phyloP scores from a whole-genome alignment of 163 green algal genomes.

The Prototheca wickerhamii region DNA sequence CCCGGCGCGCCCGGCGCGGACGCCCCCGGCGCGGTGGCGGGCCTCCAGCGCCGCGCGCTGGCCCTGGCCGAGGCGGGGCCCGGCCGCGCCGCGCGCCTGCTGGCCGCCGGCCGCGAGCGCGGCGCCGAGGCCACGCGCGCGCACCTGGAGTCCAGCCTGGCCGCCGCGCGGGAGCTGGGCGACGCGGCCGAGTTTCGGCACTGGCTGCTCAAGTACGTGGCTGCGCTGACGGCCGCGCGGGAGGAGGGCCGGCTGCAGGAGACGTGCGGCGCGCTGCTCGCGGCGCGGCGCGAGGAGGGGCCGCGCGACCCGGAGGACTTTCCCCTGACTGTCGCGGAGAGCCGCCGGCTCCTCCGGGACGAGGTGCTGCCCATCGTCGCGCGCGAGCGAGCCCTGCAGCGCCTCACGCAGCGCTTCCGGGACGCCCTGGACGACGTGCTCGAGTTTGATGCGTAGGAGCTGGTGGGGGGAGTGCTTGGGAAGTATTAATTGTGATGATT shows the following conservation, averaged over 20 bases:
- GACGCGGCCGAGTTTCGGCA: conserved; percentile 48
- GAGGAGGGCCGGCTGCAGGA: conserved; percentile 43
- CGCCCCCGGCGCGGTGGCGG: conserved; percentile 23
- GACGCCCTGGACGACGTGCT: conserved; percentile 15
- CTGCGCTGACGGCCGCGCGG: conserved; percentile 31
- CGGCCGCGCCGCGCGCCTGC: conserved; percentile 1
- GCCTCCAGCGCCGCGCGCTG: conserved; percentile 13
- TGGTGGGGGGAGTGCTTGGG: no score
- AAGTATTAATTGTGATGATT: no score
- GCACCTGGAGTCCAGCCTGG: conserved; percentile 56
- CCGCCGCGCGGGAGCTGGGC: conserved; percentile 42
- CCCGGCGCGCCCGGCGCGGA: not conserved
- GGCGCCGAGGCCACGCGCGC: conserved; percentile 18
- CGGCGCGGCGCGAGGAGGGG: conserved; percentile 21
- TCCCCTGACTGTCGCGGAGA: conserved; percentile 46
- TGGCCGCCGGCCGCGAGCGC: not conserved
- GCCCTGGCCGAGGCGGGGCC: conserved; percentile 4
- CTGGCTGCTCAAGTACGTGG: conserved; percentile 59
- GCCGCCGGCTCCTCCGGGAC: conserved; percentile 45
- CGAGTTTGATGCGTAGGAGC: conserved; percentile 1
- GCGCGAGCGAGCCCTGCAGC: conserved; percentile 21
- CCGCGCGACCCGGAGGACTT: no score
- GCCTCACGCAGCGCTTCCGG: conserved; percentile 9
- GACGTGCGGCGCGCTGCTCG: conserved; percentile 39
- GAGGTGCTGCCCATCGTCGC: conserved; percentile 28